These are phyloP conservation scores for Gynostemma pentaphyllum DNA, from an alignment of 306 rosid genomes.

Conservation along the genomic window DNA sequence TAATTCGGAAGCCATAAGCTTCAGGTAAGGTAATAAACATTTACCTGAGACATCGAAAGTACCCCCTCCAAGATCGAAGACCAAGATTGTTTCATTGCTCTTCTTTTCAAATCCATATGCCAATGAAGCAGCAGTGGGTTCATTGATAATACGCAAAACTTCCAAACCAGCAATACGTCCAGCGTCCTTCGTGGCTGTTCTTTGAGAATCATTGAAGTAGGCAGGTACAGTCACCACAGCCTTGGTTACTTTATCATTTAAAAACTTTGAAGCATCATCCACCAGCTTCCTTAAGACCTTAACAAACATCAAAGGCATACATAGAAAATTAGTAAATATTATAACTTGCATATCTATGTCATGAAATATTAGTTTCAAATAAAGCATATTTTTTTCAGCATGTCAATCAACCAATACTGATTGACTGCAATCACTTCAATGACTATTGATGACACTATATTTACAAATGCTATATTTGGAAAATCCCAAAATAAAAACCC, in stretches of 20 bases:
- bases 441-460: no score
- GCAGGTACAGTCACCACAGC: slow-evolving; percentile 99
- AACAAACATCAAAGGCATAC: not conserved
- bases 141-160: slow-evolving; percentile 88
- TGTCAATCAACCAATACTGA: no score
- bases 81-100: slow-evolving; percentile 88
- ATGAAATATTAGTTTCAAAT: no score
- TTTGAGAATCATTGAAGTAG: slow-evolving; percentile 95
- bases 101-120: slow-evolving; percentile 96
- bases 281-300: slow-evolving; percentile 93
- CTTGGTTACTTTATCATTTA: slow-evolving; percentile 91
- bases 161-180: slow-evolving; percentile 96
- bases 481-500: not conserved
- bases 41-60: slow-evolving; percentile 97
- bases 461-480: no score
- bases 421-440: no score
- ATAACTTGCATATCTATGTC: no score
- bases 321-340: not conserved
- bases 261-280: slow-evolving; percentile 91
- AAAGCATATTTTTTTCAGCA: no score
- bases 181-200: slow-evolving; percentile 98
- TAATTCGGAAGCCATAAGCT: not conserved
- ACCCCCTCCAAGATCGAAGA: slow-evolving; percentile 98
- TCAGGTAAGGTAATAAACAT: not conserved
- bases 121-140: slow-evolving; percentile 92